Evolutionary conservation across 2,329 filamentous ascomycete genomes (phyloP), one percentile per base, ranked within the genome.

Genomic region (Alternaria incomplexa): DNA sequence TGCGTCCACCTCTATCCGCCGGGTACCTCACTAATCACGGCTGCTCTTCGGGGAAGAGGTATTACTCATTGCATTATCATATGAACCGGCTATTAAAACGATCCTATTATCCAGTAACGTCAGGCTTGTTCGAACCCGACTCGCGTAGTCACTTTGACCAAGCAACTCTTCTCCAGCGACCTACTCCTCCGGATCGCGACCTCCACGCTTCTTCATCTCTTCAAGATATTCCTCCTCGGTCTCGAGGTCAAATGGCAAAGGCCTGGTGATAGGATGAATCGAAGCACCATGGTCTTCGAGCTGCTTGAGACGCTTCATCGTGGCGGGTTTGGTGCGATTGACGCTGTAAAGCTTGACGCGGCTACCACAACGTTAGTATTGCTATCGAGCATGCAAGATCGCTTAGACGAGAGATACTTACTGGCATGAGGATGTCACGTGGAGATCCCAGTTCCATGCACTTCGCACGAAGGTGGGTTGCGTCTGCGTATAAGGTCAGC

Each of bases 371-470:
- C 7, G 46, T 58, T 40, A 64, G 53, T 7, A 2, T 26, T 25
- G 13, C 32, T 17, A 20, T 8, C 13, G 3, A 5, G 11, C 15
- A 6, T 10, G 7, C 22, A 5, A 13, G 26, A 6, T 1, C 9
- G 11, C 4, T 13, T 6, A 8, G 9, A 53, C 13, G n/a, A 3
- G 0, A 28, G 3, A 9, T 36, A 63, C 73, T 61, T 68, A 73
- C 73, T 90, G 89, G 60, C 86, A 88, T 0, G 84, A 87, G 7
- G 83, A 86, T 0, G 88, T 91, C 4, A 91, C 88, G 70, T 90
- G 89, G 20, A 91, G 77, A 15, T 86, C 88, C 87, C 88, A 90
- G 70, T 91, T 91, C 85, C 82, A 83, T 51, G 82, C 81, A 43
- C 75, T 79, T 46, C 81, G 74, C 48, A 83, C 81, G 65, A 71